A percentile compares a stretch with the other conserved stretches of the same genome.
These are phyloP conservation scores for Hylodesmum podocarpum DNA, from an alignment of 306 rosid species.

Conservation along the genomic window DNA sequence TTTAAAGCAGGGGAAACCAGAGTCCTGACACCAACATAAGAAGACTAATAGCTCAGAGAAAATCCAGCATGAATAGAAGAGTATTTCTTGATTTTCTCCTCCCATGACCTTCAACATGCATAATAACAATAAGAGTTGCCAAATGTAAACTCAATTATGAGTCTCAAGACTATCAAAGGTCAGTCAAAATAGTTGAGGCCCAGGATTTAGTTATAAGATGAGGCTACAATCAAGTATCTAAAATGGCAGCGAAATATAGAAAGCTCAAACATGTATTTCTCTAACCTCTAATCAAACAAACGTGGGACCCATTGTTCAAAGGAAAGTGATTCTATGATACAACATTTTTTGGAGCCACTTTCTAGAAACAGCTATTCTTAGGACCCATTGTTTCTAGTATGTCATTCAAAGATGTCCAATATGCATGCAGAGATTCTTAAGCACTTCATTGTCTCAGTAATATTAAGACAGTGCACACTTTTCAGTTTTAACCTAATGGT, in stretches of 20 bases:
- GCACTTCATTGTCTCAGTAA: not conserved
- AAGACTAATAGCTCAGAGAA: slow-evolving; percentile 28
- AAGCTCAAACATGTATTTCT: slow-evolving; percentile 17
- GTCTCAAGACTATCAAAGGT: not conserved
- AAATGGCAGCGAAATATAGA: not conserved
- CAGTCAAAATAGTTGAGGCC: not conserved
- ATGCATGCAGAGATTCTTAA: not conserved
- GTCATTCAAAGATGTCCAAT: not conserved
- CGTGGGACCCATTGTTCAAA: not conserved
- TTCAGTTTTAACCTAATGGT: not conserved
- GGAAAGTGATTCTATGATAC: not conserved
- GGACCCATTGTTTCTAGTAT: not conserved
- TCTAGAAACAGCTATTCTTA: not conserved
- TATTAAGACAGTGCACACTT: not conserved
- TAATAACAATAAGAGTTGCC: not conserved
- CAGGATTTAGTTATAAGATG: not conserved
- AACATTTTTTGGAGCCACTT: not conserved
- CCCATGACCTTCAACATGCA: not conserved
- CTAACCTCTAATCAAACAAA: not conserved
- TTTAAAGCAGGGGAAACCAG: slow-evolving; percentile 95
- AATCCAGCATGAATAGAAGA: not conserved
- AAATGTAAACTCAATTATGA: not conserved
- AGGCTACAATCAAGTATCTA: slow-evolving; percentile 13
- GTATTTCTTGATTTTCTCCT: slow-evolving; percentile 26
- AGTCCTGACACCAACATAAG: slow-evolving; percentile 62